Evolutionary conservation across 768 basidiomycete genomes (phyloP).

Genomic region (Rhizopogon roseolus): DNA sequence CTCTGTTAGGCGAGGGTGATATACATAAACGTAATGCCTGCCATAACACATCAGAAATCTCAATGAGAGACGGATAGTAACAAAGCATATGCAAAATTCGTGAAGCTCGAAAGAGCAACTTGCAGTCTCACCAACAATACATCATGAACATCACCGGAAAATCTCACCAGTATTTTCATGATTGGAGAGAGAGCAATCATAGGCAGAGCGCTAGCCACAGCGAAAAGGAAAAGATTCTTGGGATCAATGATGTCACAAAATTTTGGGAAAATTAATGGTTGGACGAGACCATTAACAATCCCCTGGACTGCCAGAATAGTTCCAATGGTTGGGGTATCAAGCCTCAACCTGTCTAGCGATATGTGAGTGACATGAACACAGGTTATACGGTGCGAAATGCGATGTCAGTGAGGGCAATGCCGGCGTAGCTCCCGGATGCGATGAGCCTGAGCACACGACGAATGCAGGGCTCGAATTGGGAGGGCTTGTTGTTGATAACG

Average conservation of each 20-base stretch:
- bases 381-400: constrained; percentile 41
- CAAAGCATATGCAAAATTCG: constrained; percentile 22
- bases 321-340: constrained; percentile 15
- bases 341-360: constrained; percentile 5
- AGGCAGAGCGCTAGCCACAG: constrained; percentile 45
- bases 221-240: constrained; percentile 48
- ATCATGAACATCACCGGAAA: neutral
- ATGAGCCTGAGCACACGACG: constrained; percentile 46
- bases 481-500: constrained; percentile 20
- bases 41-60: neutral
- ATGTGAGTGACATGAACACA: constrained; percentile 17
- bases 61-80: neutral
- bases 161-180: constrained; percentile 30
- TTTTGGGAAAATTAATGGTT: constrained; percentile 55
- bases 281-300: constrained; percentile 34
- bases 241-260: constrained; percentile 51
- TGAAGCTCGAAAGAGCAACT: constrained; percentile 36
- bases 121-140: constrained; percentile 52
- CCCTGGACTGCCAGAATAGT: constrained; percentile 11
- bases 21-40: constrained; percentile 68
- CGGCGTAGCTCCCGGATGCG: constrained; percentile 54
- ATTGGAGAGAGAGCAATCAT: constrained; percentile 39
- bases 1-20: constrained; percentile 61
- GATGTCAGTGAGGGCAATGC: constrained; percentile 58
- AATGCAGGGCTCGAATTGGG: constrained; percentile 40